Base-by-base conservation (phyloP, 73 alveolate genomes). In the Halteria grandinella region DNA sequence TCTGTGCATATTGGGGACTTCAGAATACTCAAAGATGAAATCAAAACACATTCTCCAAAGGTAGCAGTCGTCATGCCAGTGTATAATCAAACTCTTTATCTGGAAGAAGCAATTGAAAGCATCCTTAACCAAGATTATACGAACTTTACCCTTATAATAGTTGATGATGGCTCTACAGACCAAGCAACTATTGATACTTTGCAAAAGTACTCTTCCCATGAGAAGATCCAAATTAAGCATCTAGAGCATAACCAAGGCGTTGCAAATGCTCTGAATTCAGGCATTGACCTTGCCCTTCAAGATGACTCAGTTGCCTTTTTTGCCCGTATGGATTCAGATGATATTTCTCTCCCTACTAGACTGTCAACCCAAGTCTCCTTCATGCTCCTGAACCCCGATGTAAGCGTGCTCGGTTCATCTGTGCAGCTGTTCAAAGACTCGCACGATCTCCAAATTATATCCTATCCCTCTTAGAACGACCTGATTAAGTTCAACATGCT, bases 151-250 rank as follows among this genome's bases (percentile, higher is more conserved):
- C 73, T 92, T n/a, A 55, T 92, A 28, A 69, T 84, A 37, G 89
- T 89, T n/a, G 89, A 92, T 75, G 98, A 92, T 66, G 91, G 91
- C 18, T 92, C 98, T 43, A 52, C 72, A n/a, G 85, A 72, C 69
- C 28, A 31, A 1, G 25, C 81, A 20, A 49, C 80, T 12, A 34
- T 41, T 23, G 49, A 34, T 5, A 58, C 17, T 36, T 31, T 49
- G 28, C 18, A 20, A 4, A 40, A 41, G 23, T 59, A 75, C 54
- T 39, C 47, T 11, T 3, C 48, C 34, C 51, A 39, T 33, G 40
- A 69, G n/a, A 24, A 59, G n/a, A 62, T 78, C 4, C 28, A 31
- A 51, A 71, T 58, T 11, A 23, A 47, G 17, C 20, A 29, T 37
- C 39, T 3, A 23, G 55, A 51, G 15, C 28, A 41, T 12, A 69